These are phyloP conservation scores for Suillus spraguei DNA, from an alignment of 768 basidiomycete species.

Conservation along the genomic window DNA sequence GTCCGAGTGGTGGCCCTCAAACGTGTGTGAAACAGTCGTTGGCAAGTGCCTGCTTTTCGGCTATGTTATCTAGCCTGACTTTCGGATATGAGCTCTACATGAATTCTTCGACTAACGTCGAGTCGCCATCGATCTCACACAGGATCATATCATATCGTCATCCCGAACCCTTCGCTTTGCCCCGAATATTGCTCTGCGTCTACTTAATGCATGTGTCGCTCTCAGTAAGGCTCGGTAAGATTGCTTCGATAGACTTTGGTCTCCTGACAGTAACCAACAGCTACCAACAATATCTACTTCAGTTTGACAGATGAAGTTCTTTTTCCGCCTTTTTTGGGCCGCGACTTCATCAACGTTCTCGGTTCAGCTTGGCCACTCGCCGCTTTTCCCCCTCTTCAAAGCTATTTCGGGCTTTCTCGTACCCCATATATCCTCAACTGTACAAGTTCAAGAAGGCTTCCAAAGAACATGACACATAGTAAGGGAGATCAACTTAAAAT, in stretches of 20 bases:
- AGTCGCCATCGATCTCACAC: slow-evolving; percentile 5
- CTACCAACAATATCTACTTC: background rate
- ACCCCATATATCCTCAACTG: background rate
- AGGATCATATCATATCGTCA: background rate
- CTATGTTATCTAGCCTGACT: slow-evolving; percentile 8
- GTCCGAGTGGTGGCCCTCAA: slow-evolving; percentile 16
- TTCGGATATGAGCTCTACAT: slow-evolving; percentile 16
- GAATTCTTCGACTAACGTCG: slow-evolving; percentile 10
- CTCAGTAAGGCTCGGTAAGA: background rate
- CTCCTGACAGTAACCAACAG: slow-evolving; percentile 6
- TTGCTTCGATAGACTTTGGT: background rate
- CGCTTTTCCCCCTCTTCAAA: slow-evolving; percentile 15
- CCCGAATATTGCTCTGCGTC: background rate
- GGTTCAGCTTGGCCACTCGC: slow-evolving; percentile 2
- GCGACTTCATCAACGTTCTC: background rate
- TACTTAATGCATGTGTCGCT: background rate
- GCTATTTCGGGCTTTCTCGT: slow-evolving; percentile 10
- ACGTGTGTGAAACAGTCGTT: slow-evolving; percentile 20
- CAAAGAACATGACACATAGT: background rate
- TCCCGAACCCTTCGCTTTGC: background rate
- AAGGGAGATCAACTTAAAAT: background rate
- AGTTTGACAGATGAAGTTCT: slow-evolving; percentile 10
- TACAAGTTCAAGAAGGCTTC: background rate
- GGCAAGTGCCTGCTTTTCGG: slow-evolving; percentile 17
- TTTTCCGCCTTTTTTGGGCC: slow-evolving; percentile 8